Conservation (phyloP, 106 monocot species). For the Phalaenopsis aphrodite region DNA sequence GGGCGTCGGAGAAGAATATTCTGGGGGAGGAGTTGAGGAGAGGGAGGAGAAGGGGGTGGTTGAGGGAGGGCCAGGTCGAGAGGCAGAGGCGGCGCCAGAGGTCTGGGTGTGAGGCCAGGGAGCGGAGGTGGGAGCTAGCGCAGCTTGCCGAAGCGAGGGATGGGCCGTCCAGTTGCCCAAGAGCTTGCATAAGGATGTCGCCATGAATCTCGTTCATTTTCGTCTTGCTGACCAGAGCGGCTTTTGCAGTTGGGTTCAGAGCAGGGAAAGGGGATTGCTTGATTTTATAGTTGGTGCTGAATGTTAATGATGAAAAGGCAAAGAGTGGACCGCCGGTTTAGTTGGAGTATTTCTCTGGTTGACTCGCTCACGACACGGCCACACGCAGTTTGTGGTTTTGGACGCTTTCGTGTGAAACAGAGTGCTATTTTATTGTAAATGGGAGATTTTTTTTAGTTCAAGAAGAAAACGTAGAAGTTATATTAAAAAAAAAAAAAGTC, state of each 20-base stretch:
- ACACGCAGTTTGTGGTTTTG: too few species aligned
- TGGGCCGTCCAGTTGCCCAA: slow-evolving; percentile 54
- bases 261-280: not conserved
- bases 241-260: too few species aligned
- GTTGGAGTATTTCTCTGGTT: too few species aligned
- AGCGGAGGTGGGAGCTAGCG: slow-evolving; percentile 38
- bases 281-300: not conserved
- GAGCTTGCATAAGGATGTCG: slow-evolving; percentile 47
- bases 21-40: slow-evolving; percentile 12
- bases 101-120: slow-evolving; percentile 26
- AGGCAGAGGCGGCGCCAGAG: slow-evolving; percentile 62
- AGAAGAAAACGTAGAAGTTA: too few species aligned
- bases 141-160: slow-evolving; percentile 50
- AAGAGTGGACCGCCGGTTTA: too few species aligned
- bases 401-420: too few species aligned
- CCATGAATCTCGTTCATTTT: slow-evolving; percentile 52
- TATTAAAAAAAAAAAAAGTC: too few species aligned
- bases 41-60: slow-evolving; percentile 16
- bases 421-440: too few species aligned
- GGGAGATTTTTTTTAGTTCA: too few species aligned
- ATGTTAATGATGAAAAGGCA: too few species aligned
- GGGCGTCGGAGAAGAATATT: slow-evolving; percentile 44
- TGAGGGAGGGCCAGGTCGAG: slow-evolving; percentile 64
- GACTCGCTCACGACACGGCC: too few species aligned
- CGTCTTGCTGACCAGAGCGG: too few species aligned